A percentile compares a stretch with the other conserved stretches of the same genome.
phyloP scores from a whole-genome alignment of 345 rosid species.

The Salix purpurea region DNA sequence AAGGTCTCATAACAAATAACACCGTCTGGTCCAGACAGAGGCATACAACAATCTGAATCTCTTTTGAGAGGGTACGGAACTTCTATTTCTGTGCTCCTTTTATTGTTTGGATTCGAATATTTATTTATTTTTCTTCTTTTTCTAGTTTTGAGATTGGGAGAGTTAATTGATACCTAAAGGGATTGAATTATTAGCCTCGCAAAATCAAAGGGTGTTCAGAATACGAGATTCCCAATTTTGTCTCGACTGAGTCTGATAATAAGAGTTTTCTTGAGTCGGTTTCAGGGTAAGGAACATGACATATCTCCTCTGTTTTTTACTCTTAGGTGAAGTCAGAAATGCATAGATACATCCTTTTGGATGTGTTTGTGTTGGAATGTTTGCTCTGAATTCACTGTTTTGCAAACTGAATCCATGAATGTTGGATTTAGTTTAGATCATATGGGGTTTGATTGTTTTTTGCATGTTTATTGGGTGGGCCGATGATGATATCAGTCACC shows the following conservation, averaged over 20 bases:
- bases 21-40: constrained; percentile 29
- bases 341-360: too few species aligned
- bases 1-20: background rate
- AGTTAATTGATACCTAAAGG: background rate
- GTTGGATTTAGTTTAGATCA: background rate
- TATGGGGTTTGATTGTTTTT: background rate
- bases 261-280: too few species aligned
- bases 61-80: constrained; percentile 16
- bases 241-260: too few species aligned
- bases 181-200: background rate
- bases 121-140: background rate
- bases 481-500: constrained; percentile 11
- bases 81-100: constrained; percentile 8
- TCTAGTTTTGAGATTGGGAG: background rate
- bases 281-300: too few species aligned
- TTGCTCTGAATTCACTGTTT: background rate
- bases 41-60: constrained; percentile 13
- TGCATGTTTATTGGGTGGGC: background rate
- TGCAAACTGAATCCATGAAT: background rate
- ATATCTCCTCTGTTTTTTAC: too few species aligned
- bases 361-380: too few species aligned
- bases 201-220: background rate
- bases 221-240: background rate
- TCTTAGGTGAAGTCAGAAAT: too few species aligned
- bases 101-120: constrained; percentile 23